Percentiles rank a stretch among this genome's conserved stretches.
Evolutionary conservation across 495 filamentous ascomycete genomes (phyloP).

Genomic region (Podospora australis): DNA sequence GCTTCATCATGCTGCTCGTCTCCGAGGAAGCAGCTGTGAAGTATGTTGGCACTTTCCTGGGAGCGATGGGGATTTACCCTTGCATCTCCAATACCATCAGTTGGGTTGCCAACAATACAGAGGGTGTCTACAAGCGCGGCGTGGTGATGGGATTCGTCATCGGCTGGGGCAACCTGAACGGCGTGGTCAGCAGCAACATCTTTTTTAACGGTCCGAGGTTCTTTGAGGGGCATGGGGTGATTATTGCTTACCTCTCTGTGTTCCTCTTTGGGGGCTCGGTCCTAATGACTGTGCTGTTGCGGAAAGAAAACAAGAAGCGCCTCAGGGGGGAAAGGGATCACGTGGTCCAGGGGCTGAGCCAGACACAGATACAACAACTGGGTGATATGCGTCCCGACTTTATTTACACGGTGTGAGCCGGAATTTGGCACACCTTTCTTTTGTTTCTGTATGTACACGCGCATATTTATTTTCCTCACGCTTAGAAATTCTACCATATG

Average conservation of each 20-base stretch:
- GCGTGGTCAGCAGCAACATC: slow-evolving; percentile 73
- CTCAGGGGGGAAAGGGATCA: slow-evolving; percentile 60
- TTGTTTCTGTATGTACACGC: too few relatives aligned
- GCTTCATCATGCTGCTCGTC: slow-evolving; percentile 73
- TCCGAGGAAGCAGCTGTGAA: slow-evolving; percentile 54
- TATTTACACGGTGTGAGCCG: slow-evolving; percentile 51
- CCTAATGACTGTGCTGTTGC: slow-evolving; percentile 58
- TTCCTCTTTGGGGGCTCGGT: slow-evolving; percentile 49
- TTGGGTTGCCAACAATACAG: slow-evolving; percentile 85
- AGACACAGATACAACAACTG: slow-evolving; percentile 52
- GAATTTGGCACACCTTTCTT: background rate
- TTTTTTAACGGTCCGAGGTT: slow-evolving; percentile 43
- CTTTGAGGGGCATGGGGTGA: slow-evolving; percentile 38
- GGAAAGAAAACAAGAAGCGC: slow-evolving; percentile 57
- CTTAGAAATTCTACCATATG: too few relatives aligned
- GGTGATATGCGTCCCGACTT: slow-evolving; percentile 78
- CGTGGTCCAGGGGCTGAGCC: slow-evolving; percentile 53
- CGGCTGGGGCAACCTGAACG: slow-evolving; percentile 91
- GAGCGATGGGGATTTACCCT: slow-evolving; percentile 86
- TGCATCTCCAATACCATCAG: slow-evolving; percentile 86
- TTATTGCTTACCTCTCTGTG: slow-evolving; percentile 45
- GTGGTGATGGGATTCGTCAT: slow-evolving; percentile 82
- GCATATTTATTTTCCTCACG: too few relatives aligned
- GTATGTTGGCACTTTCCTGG: slow-evolving; percentile 81
- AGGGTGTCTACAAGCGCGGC: slow-evolving; percentile 89